These are phyloP conservation scores for Colletotrichum sp. DNA, from an alignment of 2,329 filamentous ascomycete species.

Conservation along the genomic window DNA sequence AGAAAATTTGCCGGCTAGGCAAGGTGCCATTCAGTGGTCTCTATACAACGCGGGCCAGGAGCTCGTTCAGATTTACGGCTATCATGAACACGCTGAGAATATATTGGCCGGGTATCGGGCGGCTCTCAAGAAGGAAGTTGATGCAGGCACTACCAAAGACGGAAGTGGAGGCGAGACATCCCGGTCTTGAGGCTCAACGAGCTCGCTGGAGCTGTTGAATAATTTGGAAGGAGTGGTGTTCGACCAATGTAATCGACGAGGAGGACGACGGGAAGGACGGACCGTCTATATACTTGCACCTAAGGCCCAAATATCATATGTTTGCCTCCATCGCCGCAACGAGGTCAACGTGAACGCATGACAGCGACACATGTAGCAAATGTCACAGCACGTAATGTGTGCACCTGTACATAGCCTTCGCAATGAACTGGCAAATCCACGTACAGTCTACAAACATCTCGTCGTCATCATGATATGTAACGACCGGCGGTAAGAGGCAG, in stretches of 20 bases:
- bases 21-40: conserved; percentile 19
- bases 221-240: background rate
- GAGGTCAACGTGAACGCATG: background rate
- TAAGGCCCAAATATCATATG: background rate
- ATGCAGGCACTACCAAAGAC: background rate
- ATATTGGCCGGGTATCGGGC: conserved; percentile 23
- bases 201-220: background rate
- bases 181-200: background rate
- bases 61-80: conserved; percentile 24
- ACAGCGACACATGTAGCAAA: background rate
- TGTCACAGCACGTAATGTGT: background rate
- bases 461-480: conserved; percentile 54
- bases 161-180: background rate
- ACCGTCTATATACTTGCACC: background rate
- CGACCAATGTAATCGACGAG: background rate
- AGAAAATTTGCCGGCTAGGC: background rate
- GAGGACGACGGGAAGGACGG: background rate
- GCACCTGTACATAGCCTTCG: background rate
- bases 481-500: conserved; percentile 77
- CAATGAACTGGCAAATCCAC: background rate
- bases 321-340: background rate
- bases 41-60: conserved; percentile 24
- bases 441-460: background rate
- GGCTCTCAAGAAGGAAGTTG: conserved; percentile 27
- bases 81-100: conserved; percentile 25